These are phyloP conservation scores for Globisporangium spiculum DNA, from an alignment of 352 stramenopile species.

Conservation along the genomic window DNA sequence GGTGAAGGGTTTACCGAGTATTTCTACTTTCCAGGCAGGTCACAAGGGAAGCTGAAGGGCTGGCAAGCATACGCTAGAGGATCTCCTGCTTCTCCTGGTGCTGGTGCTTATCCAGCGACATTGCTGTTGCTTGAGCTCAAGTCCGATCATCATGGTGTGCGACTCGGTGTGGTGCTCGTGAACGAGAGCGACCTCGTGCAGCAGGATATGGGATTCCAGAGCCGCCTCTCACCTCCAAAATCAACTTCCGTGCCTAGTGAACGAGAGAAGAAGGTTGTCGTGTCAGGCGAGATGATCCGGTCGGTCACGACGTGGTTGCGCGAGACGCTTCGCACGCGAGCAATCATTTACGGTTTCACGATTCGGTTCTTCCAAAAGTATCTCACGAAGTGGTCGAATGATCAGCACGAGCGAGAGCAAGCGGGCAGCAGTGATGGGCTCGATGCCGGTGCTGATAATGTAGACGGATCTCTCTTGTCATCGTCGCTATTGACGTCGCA, in stretches of 20 bases:
- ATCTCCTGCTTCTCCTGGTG: constrained; percentile 15
- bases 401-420: constrained; percentile 26
- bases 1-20: constrained; percentile 65
- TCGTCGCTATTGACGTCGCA: constrained; percentile 17
- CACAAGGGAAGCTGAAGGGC: constrained; percentile 29
- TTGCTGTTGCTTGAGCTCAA: constrained; percentile 69
- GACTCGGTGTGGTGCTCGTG: constrained; percentile 57
- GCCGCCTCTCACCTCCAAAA: constrained; percentile 16
- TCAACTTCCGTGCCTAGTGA: constrained; percentile 2
- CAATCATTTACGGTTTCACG: constrained; percentile 73
- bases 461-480: constrained; percentile 6
- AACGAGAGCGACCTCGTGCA: constrained; percentile 60
- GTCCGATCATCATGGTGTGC: constrained; percentile 70
- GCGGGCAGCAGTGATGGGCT: constrained; percentile 10
- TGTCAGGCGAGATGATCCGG: constrained; percentile 43
- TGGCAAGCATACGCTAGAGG: constrained; percentile 17
- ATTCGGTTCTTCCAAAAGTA: constrained; percentile 75
- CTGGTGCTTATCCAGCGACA: constrained; percentile 17
- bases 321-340: constrained; percentile 46
- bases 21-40: constrained; percentile 45
- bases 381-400: constrained; percentile 54
- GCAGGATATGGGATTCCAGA: constrained; percentile 62
- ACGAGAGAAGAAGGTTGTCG: constrained; percentile 12
- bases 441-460: constrained; percentile 16
- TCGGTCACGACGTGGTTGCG: constrained; percentile 48